phyloP scores from a whole-genome alignment of 768 basidiomycete species.

The Amanita polypyramis region DNA sequence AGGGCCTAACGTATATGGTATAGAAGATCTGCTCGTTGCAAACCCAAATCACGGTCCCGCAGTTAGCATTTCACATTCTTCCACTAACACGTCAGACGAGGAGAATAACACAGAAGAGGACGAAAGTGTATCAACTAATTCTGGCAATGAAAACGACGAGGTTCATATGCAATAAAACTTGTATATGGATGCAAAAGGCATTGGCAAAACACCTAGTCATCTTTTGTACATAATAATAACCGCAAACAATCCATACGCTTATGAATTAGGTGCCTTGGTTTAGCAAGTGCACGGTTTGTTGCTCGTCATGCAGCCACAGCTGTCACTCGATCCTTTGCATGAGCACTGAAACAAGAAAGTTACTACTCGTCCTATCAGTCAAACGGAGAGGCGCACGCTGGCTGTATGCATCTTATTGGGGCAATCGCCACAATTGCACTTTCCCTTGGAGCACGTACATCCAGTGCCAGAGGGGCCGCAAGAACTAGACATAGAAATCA shows the following conservation, averaged over 20 bases:
- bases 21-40: conserved; percentile 51
- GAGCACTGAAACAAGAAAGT: conserved; percentile 17
- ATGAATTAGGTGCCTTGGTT: background rate
- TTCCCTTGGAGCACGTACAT: conserved; percentile 24
- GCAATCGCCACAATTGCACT: conserved; percentile 27
- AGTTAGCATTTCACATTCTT: background rate
- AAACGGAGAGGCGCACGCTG: conserved; percentile 14
- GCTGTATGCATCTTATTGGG: conserved; percentile 27
- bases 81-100: background rate
- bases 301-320: conserved; percentile 21
- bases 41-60: conserved; percentile 52
- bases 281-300: conserved; percentile 25
- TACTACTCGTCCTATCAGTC: background rate
- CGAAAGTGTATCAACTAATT: background rate
- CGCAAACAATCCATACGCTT: no score
- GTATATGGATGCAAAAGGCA: background rate
- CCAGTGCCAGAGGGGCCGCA: conserved; percentile 28
- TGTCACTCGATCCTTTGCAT: conserved; percentile 18
- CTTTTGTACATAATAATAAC: no score
- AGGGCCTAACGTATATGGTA: conserved; percentile 10
- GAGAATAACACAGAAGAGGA: background rate
- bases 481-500: conserved; percentile 13
- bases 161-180: background rate
- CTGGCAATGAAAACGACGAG: background rate
- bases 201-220: no score